Percentiles rank a stretch among this genome's conserved stretches.
Evolutionary conservation across 768 basidiomycete genomes (phyloP).

Genomic region (Glaciozyma antarctica): DNA sequence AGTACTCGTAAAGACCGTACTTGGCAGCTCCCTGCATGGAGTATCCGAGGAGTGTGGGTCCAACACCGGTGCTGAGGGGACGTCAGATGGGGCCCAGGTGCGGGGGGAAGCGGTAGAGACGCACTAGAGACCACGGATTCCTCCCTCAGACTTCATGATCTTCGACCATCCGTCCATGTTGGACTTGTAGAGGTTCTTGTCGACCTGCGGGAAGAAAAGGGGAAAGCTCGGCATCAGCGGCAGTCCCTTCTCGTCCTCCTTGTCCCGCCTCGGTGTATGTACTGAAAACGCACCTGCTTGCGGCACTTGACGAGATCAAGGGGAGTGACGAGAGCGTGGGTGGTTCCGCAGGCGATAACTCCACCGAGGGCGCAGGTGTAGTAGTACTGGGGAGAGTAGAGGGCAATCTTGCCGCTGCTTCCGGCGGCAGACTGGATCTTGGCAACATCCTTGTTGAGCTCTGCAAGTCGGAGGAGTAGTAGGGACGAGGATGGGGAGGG

Average conservation of each 20-base stretch:
- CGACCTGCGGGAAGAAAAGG: conserved; percentile 11
- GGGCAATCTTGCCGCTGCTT: conserved; percentile 19
- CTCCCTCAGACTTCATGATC: conserved; percentile 33
- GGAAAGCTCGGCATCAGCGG: background rate
- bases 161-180: conserved; percentile 36
- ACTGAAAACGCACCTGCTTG: conserved; percentile 24
- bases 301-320: conserved; percentile 38
- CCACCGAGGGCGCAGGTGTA: conserved; percentile 81
- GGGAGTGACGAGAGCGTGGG: conserved; percentile 50
- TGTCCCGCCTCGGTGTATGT: background rate
- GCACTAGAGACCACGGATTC: conserved; percentile 33
- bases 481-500: background rate
- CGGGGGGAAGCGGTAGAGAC: background rate
- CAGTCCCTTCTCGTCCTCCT: background rate
- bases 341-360: conserved; percentile 74
- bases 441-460: conserved; percentile 11
- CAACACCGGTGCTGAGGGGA: conserved; percentile 40
- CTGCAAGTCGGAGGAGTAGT: background rate
- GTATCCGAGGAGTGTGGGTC: conserved; percentile 44
- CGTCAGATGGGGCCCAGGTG: background rate
- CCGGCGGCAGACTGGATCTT: conserved; percentile 16
- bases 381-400: conserved; percentile 36
- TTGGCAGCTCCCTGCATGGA: conserved; percentile 46
- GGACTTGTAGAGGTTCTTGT: conserved; percentile 35
- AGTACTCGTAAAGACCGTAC: conserved; percentile 42